phyloP scores from a whole-genome alignment of 1,284 basidiomycete genomes.

The Sporisorium exsertum region DNA sequence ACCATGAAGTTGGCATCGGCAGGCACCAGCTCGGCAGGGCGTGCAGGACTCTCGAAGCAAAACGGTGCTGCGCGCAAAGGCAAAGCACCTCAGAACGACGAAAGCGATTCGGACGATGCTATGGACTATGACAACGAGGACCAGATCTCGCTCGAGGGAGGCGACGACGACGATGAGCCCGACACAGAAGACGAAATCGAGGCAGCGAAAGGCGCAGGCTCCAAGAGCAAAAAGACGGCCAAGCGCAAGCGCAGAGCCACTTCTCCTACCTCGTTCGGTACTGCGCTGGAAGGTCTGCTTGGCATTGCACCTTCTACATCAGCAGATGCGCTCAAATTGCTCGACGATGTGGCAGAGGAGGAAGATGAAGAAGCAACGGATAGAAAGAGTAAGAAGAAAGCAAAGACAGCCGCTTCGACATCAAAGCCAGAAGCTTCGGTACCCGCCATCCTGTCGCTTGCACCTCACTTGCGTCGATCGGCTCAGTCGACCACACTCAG shows the following conservation, averaged over 20 bases:
- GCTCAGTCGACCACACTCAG: constrained; percentile 58
- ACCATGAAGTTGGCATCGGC: constrained; percentile 31
- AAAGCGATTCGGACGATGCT: constrained; percentile 28
- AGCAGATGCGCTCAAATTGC: constrained; percentile 22
- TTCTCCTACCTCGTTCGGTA: constrained; percentile 64
- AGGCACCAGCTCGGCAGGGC: constrained; percentile 12
- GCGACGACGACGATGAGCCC: constrained; percentile 41
- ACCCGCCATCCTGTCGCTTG: constrained; percentile 64
- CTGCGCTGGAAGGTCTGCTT: constrained; percentile 58
- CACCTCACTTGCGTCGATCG: constrained; percentile 61
- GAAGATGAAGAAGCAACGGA: constrained; percentile 8
- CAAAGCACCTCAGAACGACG: constrained; percentile 10
- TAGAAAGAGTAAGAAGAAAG: constrained; percentile 20
- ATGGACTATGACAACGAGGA: constrained; percentile 25
- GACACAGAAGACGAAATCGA: constrained; percentile 62
- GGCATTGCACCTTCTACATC: constrained; percentile 37
- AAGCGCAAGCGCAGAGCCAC: constrained; percentile 66
- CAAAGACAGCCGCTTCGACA: background rate
- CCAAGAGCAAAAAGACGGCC: constrained; percentile 61
- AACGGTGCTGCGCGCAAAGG: constrained; percentile 12
- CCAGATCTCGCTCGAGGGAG: constrained; percentile 32
- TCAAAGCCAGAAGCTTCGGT: constrained; percentile 11
- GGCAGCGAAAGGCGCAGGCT: constrained; percentile 44
- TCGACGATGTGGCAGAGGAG: constrained; percentile 11
- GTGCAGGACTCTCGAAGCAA: constrained; percentile 18